Percentiles rank a stretch among this genome's conserved stretches.
Conservation (phyloP, 1,284 basidiomycete genomes). For the Ceratorhiza oryzae-sativae region DNA sequence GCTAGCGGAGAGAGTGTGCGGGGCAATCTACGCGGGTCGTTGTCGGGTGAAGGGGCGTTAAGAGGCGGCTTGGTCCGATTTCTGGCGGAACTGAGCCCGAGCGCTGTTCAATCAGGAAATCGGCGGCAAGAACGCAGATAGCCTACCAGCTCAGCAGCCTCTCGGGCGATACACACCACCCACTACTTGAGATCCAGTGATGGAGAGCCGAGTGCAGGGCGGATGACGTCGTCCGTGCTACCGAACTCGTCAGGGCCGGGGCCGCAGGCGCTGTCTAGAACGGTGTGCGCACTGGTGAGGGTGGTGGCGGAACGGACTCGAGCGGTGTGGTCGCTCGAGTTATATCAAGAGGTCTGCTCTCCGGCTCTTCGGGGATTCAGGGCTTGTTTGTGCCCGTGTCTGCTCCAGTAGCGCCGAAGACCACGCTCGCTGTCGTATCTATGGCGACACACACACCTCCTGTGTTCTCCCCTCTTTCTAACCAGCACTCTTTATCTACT, state of each 20-base stretch:
- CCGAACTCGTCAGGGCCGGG: conserved; percentile 3
- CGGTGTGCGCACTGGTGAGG: conserved; percentile 10
- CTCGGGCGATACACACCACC: too few relatives aligned
- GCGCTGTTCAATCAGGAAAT: conserved; percentile 18
- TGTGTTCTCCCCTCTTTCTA: background rate
- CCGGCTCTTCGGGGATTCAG: background rate
- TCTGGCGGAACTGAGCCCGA: conserved; percentile 34
- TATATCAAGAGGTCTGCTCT: background rate
- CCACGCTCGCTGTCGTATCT: background rate
- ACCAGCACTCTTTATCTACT: too few relatives aligned
- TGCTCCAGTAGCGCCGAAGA: background rate
- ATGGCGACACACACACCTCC: conserved; percentile 1
- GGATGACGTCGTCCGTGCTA: conserved; percentile 11
- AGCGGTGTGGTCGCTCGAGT: conserved; percentile 8
- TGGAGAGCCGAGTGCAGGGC: conserved; percentile 4
- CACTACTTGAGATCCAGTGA: conserved; percentile 2
- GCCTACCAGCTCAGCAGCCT: conserved; percentile 20
- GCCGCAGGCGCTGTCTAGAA: background rate
- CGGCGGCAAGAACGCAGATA: conserved; percentile 21
- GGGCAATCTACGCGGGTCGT: conserved; percentile 25
- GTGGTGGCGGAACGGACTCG: conserved; percentile 7
- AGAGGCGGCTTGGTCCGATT: conserved; percentile 33
- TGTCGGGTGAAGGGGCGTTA: conserved; percentile 14
- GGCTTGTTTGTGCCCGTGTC: background rate
- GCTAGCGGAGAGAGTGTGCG: conserved; percentile 12